Percentiles rank a stretch among this genome's conserved stretches.
These are phyloP conservation scores for Cadophora gregata DNA, from an alignment of 2,329 filamentous ascomycete species.

Conservation along the genomic window DNA sequence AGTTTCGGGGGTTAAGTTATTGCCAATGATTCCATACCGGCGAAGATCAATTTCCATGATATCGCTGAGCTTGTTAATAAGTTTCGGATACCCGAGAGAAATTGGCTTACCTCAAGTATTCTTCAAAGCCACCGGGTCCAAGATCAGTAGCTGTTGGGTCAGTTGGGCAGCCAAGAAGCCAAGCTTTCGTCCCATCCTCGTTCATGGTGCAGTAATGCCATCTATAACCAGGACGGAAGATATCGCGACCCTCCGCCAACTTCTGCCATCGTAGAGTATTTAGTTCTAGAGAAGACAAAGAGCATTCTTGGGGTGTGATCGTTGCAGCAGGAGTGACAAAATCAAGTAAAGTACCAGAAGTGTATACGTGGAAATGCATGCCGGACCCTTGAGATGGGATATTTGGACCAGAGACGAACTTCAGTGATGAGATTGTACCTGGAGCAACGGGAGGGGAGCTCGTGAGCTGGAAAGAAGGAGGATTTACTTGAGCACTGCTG, in stretches of 20 bases:
- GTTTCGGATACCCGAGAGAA: too few relatives aligned
- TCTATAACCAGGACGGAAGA: constrained; percentile 89
- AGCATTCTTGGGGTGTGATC: constrained; percentile 85
- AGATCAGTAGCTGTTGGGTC: constrained; percentile 70
- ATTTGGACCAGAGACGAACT: constrained; percentile 86
- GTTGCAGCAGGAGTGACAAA: constrained; percentile 92
- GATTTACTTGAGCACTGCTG: constrained; percentile 69
- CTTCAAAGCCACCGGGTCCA: constrained; percentile 76
- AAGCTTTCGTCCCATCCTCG: constrained; percentile 92
- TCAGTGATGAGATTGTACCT: constrained; percentile 86
- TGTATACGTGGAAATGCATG: constrained; percentile 94
- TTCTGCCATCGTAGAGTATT: constrained; percentile 92
- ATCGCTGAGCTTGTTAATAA: constrained; percentile 57
- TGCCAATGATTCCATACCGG: constrained; percentile 88
- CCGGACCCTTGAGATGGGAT: constrained; percentile 89
- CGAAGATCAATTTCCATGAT: constrained; percentile 93
- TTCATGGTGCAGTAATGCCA: constrained; percentile 99
- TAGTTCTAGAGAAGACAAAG: constrained; percentile 86
- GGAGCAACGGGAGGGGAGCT: constrained; percentile 84
- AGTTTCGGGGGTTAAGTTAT: constrained; percentile 67
- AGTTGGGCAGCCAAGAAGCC: constrained; percentile 90
- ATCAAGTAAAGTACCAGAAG: constrained; percentile 89
- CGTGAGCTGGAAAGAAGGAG: constrained; percentile 69
- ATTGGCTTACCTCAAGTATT: constrained; percentile 70
- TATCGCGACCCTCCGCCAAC: constrained; percentile 89